Base-by-base conservation (phyloP, 768 basidiomycete genomes). In the Calocybe gangraenosa region DNA sequence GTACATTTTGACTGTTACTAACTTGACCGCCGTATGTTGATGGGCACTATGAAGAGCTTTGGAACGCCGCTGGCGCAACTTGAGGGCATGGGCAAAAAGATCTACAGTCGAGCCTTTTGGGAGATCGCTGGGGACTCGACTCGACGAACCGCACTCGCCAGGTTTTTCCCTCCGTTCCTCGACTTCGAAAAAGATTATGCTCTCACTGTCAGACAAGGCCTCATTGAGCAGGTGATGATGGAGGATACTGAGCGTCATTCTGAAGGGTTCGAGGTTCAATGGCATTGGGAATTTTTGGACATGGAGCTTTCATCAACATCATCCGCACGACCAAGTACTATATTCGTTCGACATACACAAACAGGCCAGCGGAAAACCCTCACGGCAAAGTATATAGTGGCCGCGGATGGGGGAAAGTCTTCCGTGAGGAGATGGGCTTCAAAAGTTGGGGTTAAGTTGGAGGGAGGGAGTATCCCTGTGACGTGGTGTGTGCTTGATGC, bases 181-280 rank as follows among this genome's bases (percentile, higher is more conserved):
- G 51, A 52, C 32, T 52, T 48, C 25, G 51, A 52, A 17, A 52
- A 52, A 38, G 47, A 52, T 42, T 52, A 52, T 14, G 51, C 51
- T n/a, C 33, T 52, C 11, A 35, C 51, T 9, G 44, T 52, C 9
- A 42, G 51, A n/a, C 51, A 52, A 40, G 51, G 51, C 6, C 38
- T 52, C 19, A 52, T 52, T n/a, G 51, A 52, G 45, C 51, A 52
- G 37, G 51, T 52, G 17, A 52, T 52, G 51, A 45, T 52, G 10
- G 17, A 48, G 6, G 51, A 52, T 36, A 46, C 45, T 28, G 47
- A 48, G 33, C 51, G 51, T 20, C 47, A 52, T n/a, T 48, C n/a
- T 25, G 44, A 52, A 45, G 47, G 40, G 22, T 52, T 48, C 20
- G 37, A 48, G 17, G 51, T 52, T 11, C 51, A 48, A n/a, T 52